A percentile compares a stretch with the other conserved stretches of the same genome.
Evolutionary conservation across 148 eudicot species (phyloP).

Genomic region (Arbutus unedo): DNA sequence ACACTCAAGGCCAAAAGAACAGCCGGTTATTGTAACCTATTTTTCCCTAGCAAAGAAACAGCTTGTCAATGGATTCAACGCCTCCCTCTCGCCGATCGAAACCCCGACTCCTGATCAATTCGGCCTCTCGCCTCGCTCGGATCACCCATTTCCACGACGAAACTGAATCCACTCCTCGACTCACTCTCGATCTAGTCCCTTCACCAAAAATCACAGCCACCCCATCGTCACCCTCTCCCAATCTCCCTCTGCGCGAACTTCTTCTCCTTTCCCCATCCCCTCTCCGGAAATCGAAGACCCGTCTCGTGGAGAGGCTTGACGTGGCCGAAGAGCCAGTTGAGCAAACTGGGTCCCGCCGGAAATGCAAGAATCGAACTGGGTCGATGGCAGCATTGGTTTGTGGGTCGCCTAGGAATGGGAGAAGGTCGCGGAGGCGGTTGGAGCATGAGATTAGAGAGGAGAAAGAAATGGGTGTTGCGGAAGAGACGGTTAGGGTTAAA

Average conservation of each 20-base stretch:
- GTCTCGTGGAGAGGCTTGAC: slow-evolving; percentile 55
- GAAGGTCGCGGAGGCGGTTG: slow-evolving; percentile 56
- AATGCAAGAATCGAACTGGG: slow-evolving; percentile 37
- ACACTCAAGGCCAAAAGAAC: not conserved
- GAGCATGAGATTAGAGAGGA: slow-evolving; percentile 55
- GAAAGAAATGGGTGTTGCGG: slow-evolving; percentile 42
- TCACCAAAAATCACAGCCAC: slow-evolving; percentile 26
- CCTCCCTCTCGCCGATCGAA: slow-evolving; percentile 41
- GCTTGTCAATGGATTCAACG: slow-evolving; percentile 34
- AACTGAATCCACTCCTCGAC: slow-evolving; percentile 33
- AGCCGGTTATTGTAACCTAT: not conserved
- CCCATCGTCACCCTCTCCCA: slow-evolving; percentile 37
- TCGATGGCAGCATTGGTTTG: slow-evolving; percentile 27
- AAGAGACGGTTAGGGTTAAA: slow-evolving; percentile 50
- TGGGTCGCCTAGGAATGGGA: slow-evolving; percentile 47
- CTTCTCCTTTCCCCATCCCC: slow-evolving; percentile 77
- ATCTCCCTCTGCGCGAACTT: slow-evolving; percentile 57
- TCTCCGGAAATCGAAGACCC: slow-evolving; percentile 48
- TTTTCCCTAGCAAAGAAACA: not conserved
- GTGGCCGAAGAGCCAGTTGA: slow-evolving; percentile 40
- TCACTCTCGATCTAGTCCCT: slow-evolving; percentile 48
- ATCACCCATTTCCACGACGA: slow-evolving; percentile 29
- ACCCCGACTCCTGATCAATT: slow-evolving; percentile 36
- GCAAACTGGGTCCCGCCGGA: slow-evolving; percentile 31
- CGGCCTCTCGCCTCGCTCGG: slow-evolving; percentile 62